Conservation (phyloP, 768 basidiomycete species). For the Lyophyllum shimeji region DNA sequence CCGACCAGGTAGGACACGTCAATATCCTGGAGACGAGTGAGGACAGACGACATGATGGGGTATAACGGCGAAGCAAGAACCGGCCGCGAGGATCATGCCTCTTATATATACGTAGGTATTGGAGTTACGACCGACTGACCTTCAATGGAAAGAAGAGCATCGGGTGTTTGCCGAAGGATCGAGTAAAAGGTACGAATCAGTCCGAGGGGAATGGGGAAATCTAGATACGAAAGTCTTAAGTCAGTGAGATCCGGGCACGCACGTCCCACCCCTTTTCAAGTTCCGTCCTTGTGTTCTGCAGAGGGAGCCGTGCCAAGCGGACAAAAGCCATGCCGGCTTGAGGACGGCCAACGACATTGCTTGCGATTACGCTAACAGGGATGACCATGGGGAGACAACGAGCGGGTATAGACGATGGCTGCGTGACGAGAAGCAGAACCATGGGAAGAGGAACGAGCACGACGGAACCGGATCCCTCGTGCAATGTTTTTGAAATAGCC, state of each 20-base stretch:
- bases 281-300: neutral
- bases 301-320: neutral
- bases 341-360: neutral
- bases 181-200: neutral
- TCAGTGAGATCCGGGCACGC: neutral
- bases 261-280: neutral
- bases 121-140: neutral
- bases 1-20: conserved; percentile 14
- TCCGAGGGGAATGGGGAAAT: neutral
- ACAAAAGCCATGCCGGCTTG: neutral
- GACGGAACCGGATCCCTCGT: conserved; percentile 9
- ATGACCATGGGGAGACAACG: neutral
- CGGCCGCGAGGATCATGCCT: neutral
- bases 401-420: neutral
- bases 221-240: neutral
- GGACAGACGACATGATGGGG: conserved; percentile 25
- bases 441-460: conserved; percentile 7
- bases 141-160: neutral
- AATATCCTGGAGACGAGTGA: conserved; percentile 19
- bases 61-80: neutral
- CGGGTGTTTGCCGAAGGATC: neutral
- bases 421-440: neutral
- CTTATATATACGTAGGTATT: neutral
- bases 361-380: neutral
- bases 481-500: neutral